Evolutionary conservation across 257 asterid species (phyloP).

Genomic region (Rhazya stricta): DNA sequence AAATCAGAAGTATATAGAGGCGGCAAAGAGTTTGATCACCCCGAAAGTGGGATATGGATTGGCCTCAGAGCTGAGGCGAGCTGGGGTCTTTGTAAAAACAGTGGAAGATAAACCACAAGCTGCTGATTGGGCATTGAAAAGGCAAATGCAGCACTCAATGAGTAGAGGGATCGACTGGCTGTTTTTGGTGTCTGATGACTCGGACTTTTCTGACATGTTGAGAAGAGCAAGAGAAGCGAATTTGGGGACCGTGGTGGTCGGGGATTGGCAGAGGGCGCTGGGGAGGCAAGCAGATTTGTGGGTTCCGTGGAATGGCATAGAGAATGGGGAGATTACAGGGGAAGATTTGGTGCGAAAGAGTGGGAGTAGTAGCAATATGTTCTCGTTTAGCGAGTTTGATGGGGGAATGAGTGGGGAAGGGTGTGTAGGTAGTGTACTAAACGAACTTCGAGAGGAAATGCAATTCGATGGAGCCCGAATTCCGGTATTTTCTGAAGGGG

Average conservation of each 20-base stretch:
- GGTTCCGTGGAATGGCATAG: conserved; percentile 74
- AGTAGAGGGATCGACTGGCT: conserved; percentile 90
- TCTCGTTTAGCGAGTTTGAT: conserved; percentile 59
- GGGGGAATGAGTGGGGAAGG: conserved; percentile 38
- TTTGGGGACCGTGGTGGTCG: conserved; percentile 88
- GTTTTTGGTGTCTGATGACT: conserved; percentile 78
- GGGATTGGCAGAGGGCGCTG: conserved; percentile 71
- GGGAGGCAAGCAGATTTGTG: conserved; percentile 85
- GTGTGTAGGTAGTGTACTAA: conserved; percentile 31
- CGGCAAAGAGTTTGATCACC: conserved; percentile 52
- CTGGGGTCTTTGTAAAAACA: conserved; percentile 83
- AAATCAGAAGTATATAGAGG: conserved; percentile 70
- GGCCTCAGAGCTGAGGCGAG: conserved; percentile 73
- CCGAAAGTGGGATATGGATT: conserved; percentile 80
- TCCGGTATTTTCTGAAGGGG: conserved; percentile 76
- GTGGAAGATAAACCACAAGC: conserved; percentile 95
- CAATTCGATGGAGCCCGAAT: conserved; percentile 33
- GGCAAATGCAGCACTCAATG: conserved; percentile 89
- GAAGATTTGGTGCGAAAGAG: conserved; percentile 54
- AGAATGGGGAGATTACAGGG: conserved; percentile 76
- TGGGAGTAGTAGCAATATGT: conserved; percentile 27
- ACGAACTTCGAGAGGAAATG: conserved; percentile 37
- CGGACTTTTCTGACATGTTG: conserved; percentile 77
- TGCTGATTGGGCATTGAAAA: conserved; percentile 93
- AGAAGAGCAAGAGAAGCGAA: conserved; percentile 74